These are phyloP conservation scores for Iris pallida DNA, from an alignment of 116 monocot genomes.

Conservation along the genomic window DNA sequence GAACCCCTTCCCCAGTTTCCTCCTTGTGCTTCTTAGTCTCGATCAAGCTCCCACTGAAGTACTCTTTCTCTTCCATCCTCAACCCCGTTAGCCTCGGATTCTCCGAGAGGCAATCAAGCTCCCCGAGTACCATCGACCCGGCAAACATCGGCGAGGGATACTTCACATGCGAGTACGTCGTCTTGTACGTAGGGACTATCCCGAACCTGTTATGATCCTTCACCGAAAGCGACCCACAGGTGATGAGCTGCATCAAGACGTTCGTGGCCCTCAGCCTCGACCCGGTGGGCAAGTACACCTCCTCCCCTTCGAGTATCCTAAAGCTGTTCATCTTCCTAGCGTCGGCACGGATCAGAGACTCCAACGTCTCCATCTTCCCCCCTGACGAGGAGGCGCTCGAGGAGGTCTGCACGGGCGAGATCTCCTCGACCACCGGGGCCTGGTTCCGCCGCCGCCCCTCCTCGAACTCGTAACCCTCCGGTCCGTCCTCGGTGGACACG, in stretches of 20 bases:
- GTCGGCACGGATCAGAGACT: constrained; percentile 75
- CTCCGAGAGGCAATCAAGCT: constrained; percentile 54
- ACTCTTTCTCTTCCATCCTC: constrained; percentile 80
- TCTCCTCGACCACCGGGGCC: constrained; percentile 9
- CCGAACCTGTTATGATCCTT: constrained; percentile 69
- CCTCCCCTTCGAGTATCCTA: constrained; percentile 65
- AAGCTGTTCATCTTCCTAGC: constrained; percentile 50
- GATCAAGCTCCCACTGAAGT: constrained; percentile 88
- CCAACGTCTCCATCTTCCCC: constrained; percentile 73
- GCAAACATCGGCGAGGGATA: constrained; percentile 47
- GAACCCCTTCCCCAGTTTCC: constrained; percentile 22
- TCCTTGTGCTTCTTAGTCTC: constrained; percentile 69
- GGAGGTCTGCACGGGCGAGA: constrained; percentile 37
- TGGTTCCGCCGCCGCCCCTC: neutral
- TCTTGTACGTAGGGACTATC: constrained; percentile 52
- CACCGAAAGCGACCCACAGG: constrained; percentile 86
- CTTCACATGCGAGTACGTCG: constrained; percentile 48
- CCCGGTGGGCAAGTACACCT: constrained; percentile 36
- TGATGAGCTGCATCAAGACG: constrained; percentile 83
- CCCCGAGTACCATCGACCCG: constrained; percentile 39
- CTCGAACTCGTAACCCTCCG: constrained; percentile 12
- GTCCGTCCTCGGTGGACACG: constrained; percentile 43
- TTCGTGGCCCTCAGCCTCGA: constrained; percentile 60
- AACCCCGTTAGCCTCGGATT: constrained; percentile 41
- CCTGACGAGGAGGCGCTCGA: constrained; percentile 41